Percentiles rank a stretch among this genome's conserved stretches.
These are phyloP conservation scores for Pseudocercospora crystallina DNA, from an alignment of 2,329 filamentous ascomycete species.

Conservation along the genomic window DNA sequence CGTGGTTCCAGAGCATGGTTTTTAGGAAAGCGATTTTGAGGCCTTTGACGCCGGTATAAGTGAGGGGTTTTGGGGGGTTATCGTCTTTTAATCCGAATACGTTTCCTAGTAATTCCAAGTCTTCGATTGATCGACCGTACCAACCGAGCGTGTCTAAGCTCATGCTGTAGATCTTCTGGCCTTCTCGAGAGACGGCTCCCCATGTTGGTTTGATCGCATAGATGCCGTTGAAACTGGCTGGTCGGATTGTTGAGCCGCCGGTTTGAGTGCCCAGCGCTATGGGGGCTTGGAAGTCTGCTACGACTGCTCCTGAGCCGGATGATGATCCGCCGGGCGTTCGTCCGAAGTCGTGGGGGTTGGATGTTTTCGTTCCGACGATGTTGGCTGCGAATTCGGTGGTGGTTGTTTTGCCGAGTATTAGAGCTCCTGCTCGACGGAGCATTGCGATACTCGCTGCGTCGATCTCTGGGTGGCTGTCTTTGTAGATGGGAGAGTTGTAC, in stretches of 20 bases:
- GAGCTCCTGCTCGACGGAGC: conserved; percentile 55
- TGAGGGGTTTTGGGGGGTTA: conserved; percentile 20
- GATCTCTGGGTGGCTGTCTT: conserved; percentile 43
- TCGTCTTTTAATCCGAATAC: conserved; percentile 58
- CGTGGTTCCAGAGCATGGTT: conserved; percentile 53
- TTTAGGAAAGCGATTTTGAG: conserved; percentile 57
- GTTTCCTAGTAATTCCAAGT: conserved; percentile 57
- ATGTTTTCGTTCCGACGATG: conserved; percentile 51
- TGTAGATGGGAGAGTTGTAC: conserved; percentile 57
- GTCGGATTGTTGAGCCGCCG: conserved; percentile 62
- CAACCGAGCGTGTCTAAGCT: conserved; percentile 64
- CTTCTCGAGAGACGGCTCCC: conserved; percentile 62
- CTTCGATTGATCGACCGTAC: conserved; percentile 58
- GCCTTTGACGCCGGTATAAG: conserved; percentile 42
- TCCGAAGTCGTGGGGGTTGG: conserved; percentile 55
- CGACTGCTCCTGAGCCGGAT: conserved; percentile 65
- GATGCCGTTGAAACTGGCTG: conserved; percentile 64
- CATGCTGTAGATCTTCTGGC: conserved; percentile 58
- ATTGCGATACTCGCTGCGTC: conserved; percentile 56
- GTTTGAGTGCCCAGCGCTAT: conserved; percentile 66
- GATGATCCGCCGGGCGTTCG: conserved; percentile 68
- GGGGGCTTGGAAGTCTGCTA: conserved; percentile 64
- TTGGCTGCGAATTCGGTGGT: conserved; percentile 66
- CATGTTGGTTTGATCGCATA: conserved; percentile 68
- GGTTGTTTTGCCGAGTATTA: conserved; percentile 60